Evolutionary conservation across 2,329 filamentous ascomycete genomes (phyloP), one percentile per base, ranked within the genome.

Genomic region (Nakataea oryzae): DNA sequence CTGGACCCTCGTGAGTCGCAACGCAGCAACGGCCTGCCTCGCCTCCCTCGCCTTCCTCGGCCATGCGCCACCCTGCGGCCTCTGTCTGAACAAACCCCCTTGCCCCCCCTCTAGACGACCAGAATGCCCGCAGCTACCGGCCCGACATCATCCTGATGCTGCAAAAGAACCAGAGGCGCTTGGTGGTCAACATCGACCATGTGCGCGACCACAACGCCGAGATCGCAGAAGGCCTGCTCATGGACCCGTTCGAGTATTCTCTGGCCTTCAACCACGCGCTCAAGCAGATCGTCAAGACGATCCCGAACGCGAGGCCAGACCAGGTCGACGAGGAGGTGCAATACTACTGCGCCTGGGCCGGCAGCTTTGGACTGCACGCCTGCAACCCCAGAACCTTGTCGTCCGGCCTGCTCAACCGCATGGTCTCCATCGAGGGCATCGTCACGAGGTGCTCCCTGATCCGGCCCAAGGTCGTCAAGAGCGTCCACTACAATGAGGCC

Each of bases 331-430:
- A 89, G 32, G 93, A 97, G 72, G 85, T 87, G 55, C 81, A 91
- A 69, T 99, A 96, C 77, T 97, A 99, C 74, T 97, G 95, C 71
- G 95, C 95, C n/a, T 97, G 91, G 78, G 86, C 93, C 62, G 95
- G 95, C 67, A 96, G 91, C 72, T 99, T 99, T 72, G 95, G 96
- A 67, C 87, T 97, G 72, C 95, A 91, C 73, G 84, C 93, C 14
- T 97, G 93, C 82, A 99, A 97, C 71, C 95, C 95, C 54, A 86
- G 95, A 67, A 97, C 95, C 0, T 78, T 99, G 32, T 91, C 91
- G 60, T 97, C 93, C 2, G 82, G 86, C 54, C 90, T 96, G 70
- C 83, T 99, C 62, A 99, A 99, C 75, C 88, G 90, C 71, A 97
- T 99, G 93, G 90, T 99, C 17, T 96, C 93, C 3, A 82, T 99